A percentile compares a stretch with the other conserved stretches of the same genome.
Conservation (phyloP, 768 basidiomycete species). For the Lanmaoa pseudosensibilis region DNA sequence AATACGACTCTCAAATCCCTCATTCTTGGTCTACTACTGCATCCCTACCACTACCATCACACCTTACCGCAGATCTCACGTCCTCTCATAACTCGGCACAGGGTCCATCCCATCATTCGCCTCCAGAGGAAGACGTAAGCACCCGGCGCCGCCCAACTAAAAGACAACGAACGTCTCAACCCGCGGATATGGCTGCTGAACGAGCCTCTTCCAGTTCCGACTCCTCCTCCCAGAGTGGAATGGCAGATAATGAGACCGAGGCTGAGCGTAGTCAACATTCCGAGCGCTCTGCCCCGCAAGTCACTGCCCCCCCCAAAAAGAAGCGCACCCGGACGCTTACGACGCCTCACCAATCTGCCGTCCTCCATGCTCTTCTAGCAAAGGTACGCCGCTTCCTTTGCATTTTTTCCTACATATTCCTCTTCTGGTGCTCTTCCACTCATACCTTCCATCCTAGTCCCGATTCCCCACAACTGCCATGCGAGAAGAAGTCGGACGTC, state of each 20-base stretch:
- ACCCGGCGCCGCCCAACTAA: slow-evolving; percentile 21
- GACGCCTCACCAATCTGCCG: slow-evolving; percentile 85
- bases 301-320: slow-evolving; percentile 40
- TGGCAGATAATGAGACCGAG: slow-evolving; percentile 62
- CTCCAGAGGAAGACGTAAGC: slow-evolving; percentile 24
- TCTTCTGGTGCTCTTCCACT: background rate
- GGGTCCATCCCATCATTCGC: slow-evolving; percentile 16
- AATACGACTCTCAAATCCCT: slow-evolving; percentile 16
- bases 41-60: too few relatives aligned
- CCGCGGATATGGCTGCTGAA: slow-evolving; percentile 23
- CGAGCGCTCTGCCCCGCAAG: slow-evolving; percentile 34
- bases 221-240: slow-evolving; percentile 52
- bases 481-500: slow-evolving; percentile 83
- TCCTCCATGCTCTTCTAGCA: slow-evolving; percentile 82
- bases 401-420: background rate
- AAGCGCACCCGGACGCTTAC: slow-evolving; percentile 87
- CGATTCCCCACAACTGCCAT: slow-evolving; percentile 86
- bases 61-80: slow-evolving; percentile 13
- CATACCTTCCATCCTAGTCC: slow-evolving; percentile 49
- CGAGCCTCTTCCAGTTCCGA: slow-evolving; percentile 32
- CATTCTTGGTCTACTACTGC: background rate
- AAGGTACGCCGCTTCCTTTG: slow-evolving; percentile 51
- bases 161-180: slow-evolving; percentile 12
- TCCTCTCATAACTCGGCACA: slow-evolving; percentile 12
- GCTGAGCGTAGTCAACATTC: slow-evolving; percentile 43